Conservation (phyloP, 371 early-diverging fungal genomes). For the Mucor indicus region DNA sequence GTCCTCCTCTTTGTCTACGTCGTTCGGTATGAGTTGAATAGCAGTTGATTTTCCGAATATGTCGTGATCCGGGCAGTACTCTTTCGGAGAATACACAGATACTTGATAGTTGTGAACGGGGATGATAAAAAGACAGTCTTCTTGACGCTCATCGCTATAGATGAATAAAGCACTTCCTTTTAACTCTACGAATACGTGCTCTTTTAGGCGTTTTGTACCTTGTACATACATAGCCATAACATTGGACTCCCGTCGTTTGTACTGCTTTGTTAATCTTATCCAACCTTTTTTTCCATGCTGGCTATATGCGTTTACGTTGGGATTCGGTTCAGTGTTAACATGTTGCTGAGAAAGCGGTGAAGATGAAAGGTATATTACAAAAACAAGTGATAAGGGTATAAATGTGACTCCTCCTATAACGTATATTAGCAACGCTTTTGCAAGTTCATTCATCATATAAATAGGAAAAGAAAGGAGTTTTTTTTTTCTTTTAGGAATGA, state of each 20-base stretch:
- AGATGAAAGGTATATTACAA: no score
- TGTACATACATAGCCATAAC: no score
- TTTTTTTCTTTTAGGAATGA: no score
- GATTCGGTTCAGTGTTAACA: no score
- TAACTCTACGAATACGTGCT: conserved; percentile 67
- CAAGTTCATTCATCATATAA: no score
- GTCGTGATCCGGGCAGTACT: conserved; percentile 49
- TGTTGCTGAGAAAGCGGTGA: no score
- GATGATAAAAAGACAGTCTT: conserved; percentile 69
- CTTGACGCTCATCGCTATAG: conserved; percentile 67
- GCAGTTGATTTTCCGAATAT: conserved; percentile 51
- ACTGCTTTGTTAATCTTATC: conserved; percentile 30
- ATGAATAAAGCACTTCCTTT: conserved; percentile 78
- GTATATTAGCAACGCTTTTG: no score
- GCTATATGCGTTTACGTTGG: background rate
- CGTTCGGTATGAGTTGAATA: conserved; percentile 43
- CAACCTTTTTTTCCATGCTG: conserved; percentile 33
- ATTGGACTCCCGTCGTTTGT: conserved; percentile 24
- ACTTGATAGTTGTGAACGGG: conserved; percentile 67
- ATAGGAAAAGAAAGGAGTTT: no score
- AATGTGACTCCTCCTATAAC: no score
- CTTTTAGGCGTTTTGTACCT: conserved; percentile 20
- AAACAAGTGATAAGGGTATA: no score
- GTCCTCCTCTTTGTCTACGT: background rate
- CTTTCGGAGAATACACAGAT: conserved; percentile 57